These are phyloP conservation scores for Pisolithus thermaeus DNA, from an alignment of 1,284 basidiomycete species.

Conservation along the genomic window DNA sequence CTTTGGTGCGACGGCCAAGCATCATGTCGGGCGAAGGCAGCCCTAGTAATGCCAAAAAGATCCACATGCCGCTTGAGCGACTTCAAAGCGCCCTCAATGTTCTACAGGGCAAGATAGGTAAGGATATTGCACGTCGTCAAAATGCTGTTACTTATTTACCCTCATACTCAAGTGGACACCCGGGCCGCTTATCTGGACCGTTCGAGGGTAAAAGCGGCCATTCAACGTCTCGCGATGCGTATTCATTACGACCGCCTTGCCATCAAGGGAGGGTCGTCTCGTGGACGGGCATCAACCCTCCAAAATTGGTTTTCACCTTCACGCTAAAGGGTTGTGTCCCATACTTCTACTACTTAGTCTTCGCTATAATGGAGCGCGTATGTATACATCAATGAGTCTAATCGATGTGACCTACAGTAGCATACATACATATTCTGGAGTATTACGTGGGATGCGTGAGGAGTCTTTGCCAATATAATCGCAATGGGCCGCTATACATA, in stretches of 20 bases:
- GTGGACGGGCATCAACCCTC: constrained; percentile 22
- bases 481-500: not conserved
- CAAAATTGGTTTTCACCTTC: constrained; percentile 26
- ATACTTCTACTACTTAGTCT: too few species aligned
- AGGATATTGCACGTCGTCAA: constrained; percentile 14
- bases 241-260: constrained; percentile 53
- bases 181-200: constrained; percentile 68
- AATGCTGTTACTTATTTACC: not conserved
- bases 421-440: too few species aligned
- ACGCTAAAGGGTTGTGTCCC: too few species aligned
- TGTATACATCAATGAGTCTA: too few species aligned
- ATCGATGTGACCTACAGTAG: too few species aligned
- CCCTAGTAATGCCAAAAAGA: constrained; percentile 32
- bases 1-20: constrained; percentile 12
- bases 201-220: constrained; percentile 57
- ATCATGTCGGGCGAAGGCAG: constrained; percentile 17
- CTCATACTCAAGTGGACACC: constrained; percentile 48
- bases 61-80: constrained; percentile 38
- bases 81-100: constrained; percentile 42
- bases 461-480: too few species aligned
- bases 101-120: constrained; percentile 61
- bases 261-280: constrained; percentile 20
- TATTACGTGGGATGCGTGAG: too few species aligned
- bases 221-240: constrained; percentile 59
- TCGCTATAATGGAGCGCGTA: too few species aligned